Evolutionary conservation across 768 basidiomycete genomes (phyloP).

Genomic region (Kwoniella bestiolae): DNA sequence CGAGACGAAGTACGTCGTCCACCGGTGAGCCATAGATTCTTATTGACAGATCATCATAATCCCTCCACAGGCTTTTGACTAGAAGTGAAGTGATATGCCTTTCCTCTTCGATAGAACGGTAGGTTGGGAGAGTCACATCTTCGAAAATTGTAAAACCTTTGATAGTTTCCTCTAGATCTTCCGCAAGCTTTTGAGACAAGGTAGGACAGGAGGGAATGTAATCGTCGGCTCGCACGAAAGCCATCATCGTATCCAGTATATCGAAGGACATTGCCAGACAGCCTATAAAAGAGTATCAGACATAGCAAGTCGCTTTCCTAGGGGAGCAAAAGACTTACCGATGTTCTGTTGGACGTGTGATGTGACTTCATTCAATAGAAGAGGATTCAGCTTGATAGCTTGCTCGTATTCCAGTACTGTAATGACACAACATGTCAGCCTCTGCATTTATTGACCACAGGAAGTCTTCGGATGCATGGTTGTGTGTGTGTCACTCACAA

Average conservation of each 20-base stretch:
- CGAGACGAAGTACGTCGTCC: background rate
- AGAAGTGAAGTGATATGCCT: background rate
- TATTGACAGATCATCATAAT: background rate
- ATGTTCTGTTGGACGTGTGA: background rate
- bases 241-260: no score
- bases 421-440: no score
- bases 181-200: no score
- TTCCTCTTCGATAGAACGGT: background rate
- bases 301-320: background rate
- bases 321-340: background rate
- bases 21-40: background rate
- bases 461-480: background rate
- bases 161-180: no score
- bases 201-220: no score
- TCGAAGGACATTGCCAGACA: background rate
- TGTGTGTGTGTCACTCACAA: background rate
- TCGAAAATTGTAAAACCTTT: no score
- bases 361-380: background rate
- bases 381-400: background rate
- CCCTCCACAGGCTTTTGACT: background rate
- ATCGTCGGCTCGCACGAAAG: no score
- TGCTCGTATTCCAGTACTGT: constrained; percentile 1
- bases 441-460: no score
- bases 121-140: no score
- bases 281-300: background rate